Evolutionary conservation across 2,329 filamentous ascomycete genomes (phyloP), one percentile per base, ranked within the genome.

Genomic region (Aspergillus spinulosporus): DNA sequence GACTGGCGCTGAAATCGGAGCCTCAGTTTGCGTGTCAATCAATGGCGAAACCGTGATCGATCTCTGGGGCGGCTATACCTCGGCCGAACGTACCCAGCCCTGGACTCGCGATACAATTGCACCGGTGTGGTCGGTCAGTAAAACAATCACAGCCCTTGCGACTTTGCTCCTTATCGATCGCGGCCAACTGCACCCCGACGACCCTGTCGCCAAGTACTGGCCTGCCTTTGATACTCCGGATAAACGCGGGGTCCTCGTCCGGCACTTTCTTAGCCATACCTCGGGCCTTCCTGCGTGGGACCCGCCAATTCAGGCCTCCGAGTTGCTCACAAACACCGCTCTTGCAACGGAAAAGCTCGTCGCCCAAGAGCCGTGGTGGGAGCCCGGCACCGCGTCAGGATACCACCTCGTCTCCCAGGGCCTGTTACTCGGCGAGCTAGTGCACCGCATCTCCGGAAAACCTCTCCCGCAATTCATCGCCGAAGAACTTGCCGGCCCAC

Each of bases 151-250:
- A 11, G 68, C 66, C 3, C 65, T 79, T 6, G 73, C 76, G 0
- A 66, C 67, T 1, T 62, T 77, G 21, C 62, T 78, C 21, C 72
- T 78, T 4, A 68, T 76, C 32, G 71, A 77, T 44, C 72, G 75
- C 3, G 75, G 74, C 2, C 58, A 72, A 0, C 54, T 80, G 0
- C 64, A 72, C 52, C 62, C 69, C 1, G 58, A 74, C 44, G 75
- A 69, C 9, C 71, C 71, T 1, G 74, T 80, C 1, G 59, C 72
- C 1, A 66, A 70, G 39, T 75, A 79, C 66, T 80, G 78, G 78
- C 78, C 78, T 1, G 78, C 79, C 44, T 80, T 80, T 53, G 74
- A 66, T 0, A 67, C 59, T 11, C 74, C 76, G 15, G 76, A 75
- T 37, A 78, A 79, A 47, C 64, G 74, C 39, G 60, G 72, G 11